Conservation (phyloP, 1,139 yeast genomes). For the Pneumocystis jirovecii region DNA sequence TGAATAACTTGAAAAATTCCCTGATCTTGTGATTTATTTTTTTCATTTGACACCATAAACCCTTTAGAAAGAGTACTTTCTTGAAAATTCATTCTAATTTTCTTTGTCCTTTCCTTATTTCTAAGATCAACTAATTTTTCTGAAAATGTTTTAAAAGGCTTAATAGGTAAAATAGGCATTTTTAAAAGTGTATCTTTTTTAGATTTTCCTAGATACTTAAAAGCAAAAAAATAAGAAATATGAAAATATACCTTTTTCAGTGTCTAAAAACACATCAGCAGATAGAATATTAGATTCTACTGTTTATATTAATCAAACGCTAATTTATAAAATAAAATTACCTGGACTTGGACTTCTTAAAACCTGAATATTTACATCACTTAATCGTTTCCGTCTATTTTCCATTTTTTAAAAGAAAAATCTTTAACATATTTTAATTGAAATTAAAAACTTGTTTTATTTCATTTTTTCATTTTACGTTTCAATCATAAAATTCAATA, state of each 20-base stretch:
- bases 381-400: neutral
- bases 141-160: neutral
- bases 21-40: neutral
- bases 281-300: neutral
- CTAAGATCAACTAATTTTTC: neutral
- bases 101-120: neutral
- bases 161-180: neutral
- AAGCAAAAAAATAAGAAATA: neutral
- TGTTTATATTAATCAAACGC: neutral
- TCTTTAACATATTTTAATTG: neutral
- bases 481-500: neutral
- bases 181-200: neutral
- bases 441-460: neutral
- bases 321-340: neutral
- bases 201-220: neutral
- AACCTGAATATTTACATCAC: neutral
- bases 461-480: neutral
- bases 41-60: neutral
- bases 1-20: neutral
- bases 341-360: neutral
- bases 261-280: neutral
- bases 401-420: neutral
- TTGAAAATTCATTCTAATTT: neutral
- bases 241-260: neutral
- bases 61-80: neutral